Conservation (phyloP, 768 basidiomycete species). For the Austroboletus eburneus region DNA sequence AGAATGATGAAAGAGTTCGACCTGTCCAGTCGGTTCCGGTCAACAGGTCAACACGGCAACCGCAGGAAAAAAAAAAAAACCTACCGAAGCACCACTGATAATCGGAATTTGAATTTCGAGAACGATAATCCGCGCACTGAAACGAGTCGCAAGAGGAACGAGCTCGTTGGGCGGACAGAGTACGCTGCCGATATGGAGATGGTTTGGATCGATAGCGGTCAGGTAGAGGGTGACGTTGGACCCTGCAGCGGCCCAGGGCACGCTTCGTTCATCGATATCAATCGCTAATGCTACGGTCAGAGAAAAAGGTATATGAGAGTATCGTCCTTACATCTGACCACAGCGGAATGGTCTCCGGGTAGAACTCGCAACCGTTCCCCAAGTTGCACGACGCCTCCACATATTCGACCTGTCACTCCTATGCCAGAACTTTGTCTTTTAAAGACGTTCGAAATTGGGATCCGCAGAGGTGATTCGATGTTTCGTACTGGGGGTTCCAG, state of each 20-base stretch:
- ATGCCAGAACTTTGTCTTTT: conserved; percentile 77
- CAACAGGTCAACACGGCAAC: too few species aligned
- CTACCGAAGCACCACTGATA: conserved; percentile 80
- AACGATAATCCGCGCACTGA: conserved; percentile 85
- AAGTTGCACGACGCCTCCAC: conserved; percentile 85
- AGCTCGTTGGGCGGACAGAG: conserved; percentile 71
- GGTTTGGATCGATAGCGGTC: conserved; percentile 77
- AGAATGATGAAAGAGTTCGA: conserved; percentile 95
- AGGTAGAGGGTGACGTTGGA: conserved; percentile 85
- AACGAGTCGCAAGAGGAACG: conserved; percentile 72
- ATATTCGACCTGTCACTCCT: conserved; percentile 79
- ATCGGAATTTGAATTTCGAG: conserved; percentile 93
- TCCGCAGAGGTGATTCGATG: conserved; percentile 69
- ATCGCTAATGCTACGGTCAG: conserved; percentile 52
- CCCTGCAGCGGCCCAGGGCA: conserved; percentile 88
- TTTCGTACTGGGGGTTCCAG: conserved; percentile 80
- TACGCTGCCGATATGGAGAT: conserved; percentile 84
- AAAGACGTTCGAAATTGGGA: conserved; percentile 95
- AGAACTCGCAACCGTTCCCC: conserved; percentile 84
- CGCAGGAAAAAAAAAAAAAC: too few species aligned
- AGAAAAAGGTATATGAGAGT: not conserved
- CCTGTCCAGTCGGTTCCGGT: conserved; percentile 35
- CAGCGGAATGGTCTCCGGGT: conserved; percentile 86
- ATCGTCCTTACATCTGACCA: conserved; percentile 58
- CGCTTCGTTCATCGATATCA: conserved; percentile 71